phyloP scores from a whole-genome alignment of 768 basidiomycete genomes.

The Podaxis sp. region DNA sequence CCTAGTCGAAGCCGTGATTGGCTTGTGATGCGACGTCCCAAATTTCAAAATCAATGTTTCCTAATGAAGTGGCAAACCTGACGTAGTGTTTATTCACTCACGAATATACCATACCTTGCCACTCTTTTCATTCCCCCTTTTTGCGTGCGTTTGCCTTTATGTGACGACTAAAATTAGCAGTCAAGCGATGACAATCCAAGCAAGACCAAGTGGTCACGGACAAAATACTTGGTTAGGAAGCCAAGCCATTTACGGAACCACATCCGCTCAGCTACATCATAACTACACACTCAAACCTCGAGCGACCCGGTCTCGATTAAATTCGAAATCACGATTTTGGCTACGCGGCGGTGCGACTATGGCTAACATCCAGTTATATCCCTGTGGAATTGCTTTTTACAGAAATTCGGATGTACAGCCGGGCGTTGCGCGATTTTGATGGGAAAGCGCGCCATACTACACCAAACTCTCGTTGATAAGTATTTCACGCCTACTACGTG shows the following conservation, averaged over 20 bases:
- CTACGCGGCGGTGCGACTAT: background rate
- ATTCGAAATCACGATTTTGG: background rate
- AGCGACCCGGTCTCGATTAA: background rate
- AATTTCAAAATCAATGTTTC: background rate
- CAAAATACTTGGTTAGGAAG: background rate
- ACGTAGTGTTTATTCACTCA: background rate
- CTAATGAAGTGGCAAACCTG: background rate
- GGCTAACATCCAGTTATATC: background rate
- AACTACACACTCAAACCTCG: background rate
- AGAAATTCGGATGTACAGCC: background rate
- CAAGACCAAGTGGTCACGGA: background rate
- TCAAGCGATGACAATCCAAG: background rate
- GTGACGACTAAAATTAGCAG: too few relatives aligned
- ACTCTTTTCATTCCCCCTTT: background rate
- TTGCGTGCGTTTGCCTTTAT: too few relatives aligned
- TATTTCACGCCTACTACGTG: background rate
- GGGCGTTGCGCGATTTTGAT: background rate
- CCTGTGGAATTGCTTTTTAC: background rate
- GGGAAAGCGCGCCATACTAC: background rate
- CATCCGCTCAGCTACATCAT: background rate
- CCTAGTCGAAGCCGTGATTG: constrained; percentile 45
- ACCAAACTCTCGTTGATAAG: background rate
- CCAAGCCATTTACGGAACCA: background rate
- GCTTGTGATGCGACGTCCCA: constrained; percentile 22
- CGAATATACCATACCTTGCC: background rate